Evolutionary conservation across 768 basidiomycete species (phyloP).

Genomic region (Filobasidium wieringae): DNA sequence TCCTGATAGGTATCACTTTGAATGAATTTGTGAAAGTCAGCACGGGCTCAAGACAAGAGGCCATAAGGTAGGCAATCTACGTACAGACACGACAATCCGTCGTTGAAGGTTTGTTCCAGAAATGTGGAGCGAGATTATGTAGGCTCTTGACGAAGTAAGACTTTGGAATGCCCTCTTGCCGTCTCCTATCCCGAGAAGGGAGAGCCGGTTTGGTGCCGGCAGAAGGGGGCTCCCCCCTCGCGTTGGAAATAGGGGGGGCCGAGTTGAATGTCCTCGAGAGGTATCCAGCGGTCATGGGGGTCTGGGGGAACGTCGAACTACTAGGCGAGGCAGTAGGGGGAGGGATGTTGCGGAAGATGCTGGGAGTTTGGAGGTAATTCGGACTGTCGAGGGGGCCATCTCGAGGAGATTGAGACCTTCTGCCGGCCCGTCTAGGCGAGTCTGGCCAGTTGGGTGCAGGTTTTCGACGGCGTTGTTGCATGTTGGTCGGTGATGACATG

Average conservation of each 20-base stretch:
- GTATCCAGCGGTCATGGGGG: neutral
- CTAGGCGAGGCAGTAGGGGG: neutral
- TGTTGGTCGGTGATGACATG: neutral
- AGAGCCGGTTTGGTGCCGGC: neutral
- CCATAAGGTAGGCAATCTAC: neutral
- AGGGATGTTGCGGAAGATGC: neutral
- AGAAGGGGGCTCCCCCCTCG: neutral
- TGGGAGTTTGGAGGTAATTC: neutral
- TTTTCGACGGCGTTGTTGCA: neutral
- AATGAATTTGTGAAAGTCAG: neutral
- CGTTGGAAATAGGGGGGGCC: neutral
- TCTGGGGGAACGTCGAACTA: neutral
- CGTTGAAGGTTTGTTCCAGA: slow-evolving; percentile 23
- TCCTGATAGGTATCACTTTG: slow-evolving; percentile 16
- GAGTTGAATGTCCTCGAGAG: neutral
- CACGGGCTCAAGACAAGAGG: neutral
- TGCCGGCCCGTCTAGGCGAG: neutral
- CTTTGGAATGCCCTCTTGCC: slow-evolving; percentile 3
- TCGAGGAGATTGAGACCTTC: neutral
- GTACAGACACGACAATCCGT: slow-evolving; percentile 24
- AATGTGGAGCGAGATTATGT: slow-evolving; percentile 19
- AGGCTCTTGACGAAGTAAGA: slow-evolving; percentile 23
- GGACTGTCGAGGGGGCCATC: neutral
- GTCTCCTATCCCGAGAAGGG: neutral
- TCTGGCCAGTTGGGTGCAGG: neutral